These are phyloP conservation scores for Macrolepiota albuminosa DNA, from an alignment of 768 basidiomycete genomes.

Conservation along the genomic window DNA sequence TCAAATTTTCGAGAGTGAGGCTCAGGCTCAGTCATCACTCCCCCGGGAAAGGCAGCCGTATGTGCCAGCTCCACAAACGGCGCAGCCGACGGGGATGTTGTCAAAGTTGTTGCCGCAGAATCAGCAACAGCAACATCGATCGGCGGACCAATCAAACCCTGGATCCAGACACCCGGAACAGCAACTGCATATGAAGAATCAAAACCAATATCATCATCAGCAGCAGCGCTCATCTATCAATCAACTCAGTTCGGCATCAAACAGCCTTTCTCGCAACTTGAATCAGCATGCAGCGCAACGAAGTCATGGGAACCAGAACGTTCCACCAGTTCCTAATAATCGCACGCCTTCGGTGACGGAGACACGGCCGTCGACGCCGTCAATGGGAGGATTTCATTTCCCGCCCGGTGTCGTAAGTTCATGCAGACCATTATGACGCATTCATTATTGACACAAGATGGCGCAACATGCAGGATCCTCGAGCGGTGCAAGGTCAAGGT, in stretches of 20 bases:
- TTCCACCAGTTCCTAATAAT: not conserved
- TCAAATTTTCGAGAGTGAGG: conserved; percentile 14
- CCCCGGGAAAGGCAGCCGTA: not conserved
- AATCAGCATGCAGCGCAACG: conserved; percentile 6
- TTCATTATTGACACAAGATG: not conserved
- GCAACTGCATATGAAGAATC: not conserved
- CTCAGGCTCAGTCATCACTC: conserved; percentile 6
- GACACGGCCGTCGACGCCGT: conserved; percentile 26
- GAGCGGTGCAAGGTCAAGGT: conserved; percentile 8
- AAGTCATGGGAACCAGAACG: conserved; percentile 17
- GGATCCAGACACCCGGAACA: not conserved
- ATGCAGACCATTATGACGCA: not conserved
- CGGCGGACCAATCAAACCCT: not conserved
- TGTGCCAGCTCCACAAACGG: conserved; percentile 2
- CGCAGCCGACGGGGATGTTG: conserved; percentile 2
- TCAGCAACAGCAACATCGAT: conserved; percentile 1
- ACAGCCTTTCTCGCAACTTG: not conserved
- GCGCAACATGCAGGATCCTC: conserved; percentile 14
- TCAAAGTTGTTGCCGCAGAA: conserved; percentile 7
- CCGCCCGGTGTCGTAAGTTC: conserved; percentile 39
- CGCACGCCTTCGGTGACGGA: conserved; percentile 1
- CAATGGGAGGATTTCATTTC: conserved; percentile 47
- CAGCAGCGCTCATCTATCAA: not conserved
- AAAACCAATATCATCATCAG: not conserved
- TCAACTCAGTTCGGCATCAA: conserved; percentile 1